Evolutionary conservation across 177 flowering plant species (phyloP).

Genomic region (Vitis hybrid): DNA sequence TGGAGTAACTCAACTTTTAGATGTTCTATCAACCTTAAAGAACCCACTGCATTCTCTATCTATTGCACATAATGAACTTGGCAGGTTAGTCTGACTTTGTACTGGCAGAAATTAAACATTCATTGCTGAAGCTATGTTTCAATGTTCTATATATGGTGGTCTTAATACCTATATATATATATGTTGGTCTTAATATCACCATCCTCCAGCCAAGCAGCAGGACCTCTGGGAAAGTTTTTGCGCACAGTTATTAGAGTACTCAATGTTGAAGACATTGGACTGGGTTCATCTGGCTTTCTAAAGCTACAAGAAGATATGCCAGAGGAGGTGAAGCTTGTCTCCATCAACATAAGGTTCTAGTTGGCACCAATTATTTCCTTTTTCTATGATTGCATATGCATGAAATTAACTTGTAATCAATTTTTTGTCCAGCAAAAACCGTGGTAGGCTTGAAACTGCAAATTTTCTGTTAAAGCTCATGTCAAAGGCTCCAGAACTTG

Average conservation of each 20-base stretch:
- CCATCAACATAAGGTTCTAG: slow-evolving; percentile 67
- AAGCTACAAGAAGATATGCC: slow-evolving; percentile 37
- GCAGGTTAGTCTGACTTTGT: slow-evolving; percentile 51
- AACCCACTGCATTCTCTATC: slow-evolving; percentile 58
- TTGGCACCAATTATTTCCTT: neutral
- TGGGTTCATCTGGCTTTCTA: slow-evolving; percentile 70
- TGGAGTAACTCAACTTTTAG: slow-evolving; percentile 59
- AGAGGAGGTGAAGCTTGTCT: slow-evolving; percentile 37
- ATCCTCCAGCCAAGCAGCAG: slow-evolving; percentile 54
- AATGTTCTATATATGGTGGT: no score
- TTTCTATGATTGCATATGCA: neutral
- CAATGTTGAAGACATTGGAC: slow-evolving; percentile 61
- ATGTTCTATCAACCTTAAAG: slow-evolving; percentile 42
- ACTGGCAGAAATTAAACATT: neutral
- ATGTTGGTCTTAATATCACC: neutral
- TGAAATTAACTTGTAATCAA: slow-evolving; percentile 11
- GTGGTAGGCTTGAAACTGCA: slow-evolving; percentile 74
- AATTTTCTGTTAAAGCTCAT: slow-evolving; percentile 65
- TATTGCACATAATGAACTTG: slow-evolving; percentile 74
- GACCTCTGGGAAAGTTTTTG: slow-evolving; percentile 54
- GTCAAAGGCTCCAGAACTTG: slow-evolving; percentile 51
- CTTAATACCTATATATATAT: neutral
- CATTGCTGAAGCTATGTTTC: no score
- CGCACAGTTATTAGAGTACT: slow-evolving; percentile 43
- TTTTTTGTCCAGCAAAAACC: slow-evolving; percentile 59